These are phyloP conservation scores for Ogataea pini DNA, from an alignment of 805 yeast species.

Conservation along the genomic window DNA sequence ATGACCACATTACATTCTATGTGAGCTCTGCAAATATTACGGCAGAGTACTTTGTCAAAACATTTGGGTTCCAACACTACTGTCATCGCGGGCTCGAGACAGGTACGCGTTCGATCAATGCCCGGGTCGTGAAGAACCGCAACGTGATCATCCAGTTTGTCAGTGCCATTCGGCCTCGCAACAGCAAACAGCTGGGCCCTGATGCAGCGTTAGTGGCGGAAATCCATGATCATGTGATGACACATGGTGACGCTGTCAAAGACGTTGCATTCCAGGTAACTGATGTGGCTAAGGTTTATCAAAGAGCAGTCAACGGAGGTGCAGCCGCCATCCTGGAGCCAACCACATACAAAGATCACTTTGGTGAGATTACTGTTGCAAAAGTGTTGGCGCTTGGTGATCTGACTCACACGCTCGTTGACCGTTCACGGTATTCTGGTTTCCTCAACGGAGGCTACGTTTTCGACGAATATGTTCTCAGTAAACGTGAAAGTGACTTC, in stretches of 20 bases:
- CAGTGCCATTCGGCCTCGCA: conserved; percentile 38
- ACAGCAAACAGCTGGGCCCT: conserved; percentile 12
- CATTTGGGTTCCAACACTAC: conserved; percentile 62
- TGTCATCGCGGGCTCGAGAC: conserved; percentile 73
- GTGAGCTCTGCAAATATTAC: conserved; percentile 71
- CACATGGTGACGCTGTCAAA: conserved; percentile 80
- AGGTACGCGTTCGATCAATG: conserved; percentile 52
- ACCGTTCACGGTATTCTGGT: conserved; percentile 35
- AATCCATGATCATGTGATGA: conserved; percentile 46
- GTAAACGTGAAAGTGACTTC: background rate
- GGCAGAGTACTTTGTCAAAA: conserved; percentile 52
- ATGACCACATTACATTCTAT: conserved; percentile 68
- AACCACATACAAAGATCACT: conserved; percentile 38
- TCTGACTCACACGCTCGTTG: conserved; percentile 66
- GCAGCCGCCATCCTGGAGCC: conserved; percentile 38
- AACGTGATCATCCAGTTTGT: conserved; percentile 50
- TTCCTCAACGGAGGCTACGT: conserved; percentile 29
- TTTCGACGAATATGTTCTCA: conserved; percentile 5
- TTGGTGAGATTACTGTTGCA: conserved; percentile 57
- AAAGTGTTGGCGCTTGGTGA: conserved; percentile 58
- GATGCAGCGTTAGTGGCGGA: conserved; percentile 23
- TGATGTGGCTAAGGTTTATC: conserved; percentile 46
- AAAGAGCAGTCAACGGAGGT: conserved; percentile 52
- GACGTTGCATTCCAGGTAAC: conserved; percentile 70
- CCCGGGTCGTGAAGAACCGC: conserved; percentile 65